Evolutionary conservation across 2,329 filamentous ascomycete species (phyloP), one percentile per base, ranked within the genome.

Genomic region (Exophiala xenobiotica): DNA sequence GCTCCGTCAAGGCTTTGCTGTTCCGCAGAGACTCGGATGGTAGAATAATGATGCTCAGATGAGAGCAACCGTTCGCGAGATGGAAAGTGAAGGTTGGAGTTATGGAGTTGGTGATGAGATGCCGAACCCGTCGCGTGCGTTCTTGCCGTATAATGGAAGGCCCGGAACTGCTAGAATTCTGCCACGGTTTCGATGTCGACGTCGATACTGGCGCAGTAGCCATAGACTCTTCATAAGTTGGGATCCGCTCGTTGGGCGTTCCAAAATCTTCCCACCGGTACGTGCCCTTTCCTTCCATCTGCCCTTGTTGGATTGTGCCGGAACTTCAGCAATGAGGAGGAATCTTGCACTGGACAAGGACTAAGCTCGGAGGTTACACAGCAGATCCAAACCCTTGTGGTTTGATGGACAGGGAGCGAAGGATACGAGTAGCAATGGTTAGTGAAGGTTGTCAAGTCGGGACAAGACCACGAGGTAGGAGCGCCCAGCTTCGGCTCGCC

Each of bases 41-140:
- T 0, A 77, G 61, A 11, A 77, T 64, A 24, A 74, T 65, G 51
- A 76, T 68, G 9, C 67, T 72, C 11, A 71, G 72, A 53, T 69
- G 69, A 12, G 70, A 68, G 31, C 75, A 68, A 22, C 72, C 73
- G 24, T 68, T 68, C 8, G 65, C 60, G 31, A 69, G 69, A 55
- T 71, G 70, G 9, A 65, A 53, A 47, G 67, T 60, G 41, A 77
- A 61, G 14, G 72, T 59, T 1, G 74, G 73, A 23, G 71, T 67
- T 50, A 77, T 68, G 53, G 71, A 64, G 1, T 56, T 64, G 23
- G 65, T 60, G 23, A 76, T 66, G 12, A 74, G 62, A 24, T 66
- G 56, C 19, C 65, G 60, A 46, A 77, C 69, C 45, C 73, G 69
- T 26, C 66, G 64, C 4, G 68, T 66, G 44, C 73, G 71, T 53